Evolutionary conservation across 2,329 filamentous ascomycete species (phyloP).

Genomic region (Nemania sp.): DNA sequence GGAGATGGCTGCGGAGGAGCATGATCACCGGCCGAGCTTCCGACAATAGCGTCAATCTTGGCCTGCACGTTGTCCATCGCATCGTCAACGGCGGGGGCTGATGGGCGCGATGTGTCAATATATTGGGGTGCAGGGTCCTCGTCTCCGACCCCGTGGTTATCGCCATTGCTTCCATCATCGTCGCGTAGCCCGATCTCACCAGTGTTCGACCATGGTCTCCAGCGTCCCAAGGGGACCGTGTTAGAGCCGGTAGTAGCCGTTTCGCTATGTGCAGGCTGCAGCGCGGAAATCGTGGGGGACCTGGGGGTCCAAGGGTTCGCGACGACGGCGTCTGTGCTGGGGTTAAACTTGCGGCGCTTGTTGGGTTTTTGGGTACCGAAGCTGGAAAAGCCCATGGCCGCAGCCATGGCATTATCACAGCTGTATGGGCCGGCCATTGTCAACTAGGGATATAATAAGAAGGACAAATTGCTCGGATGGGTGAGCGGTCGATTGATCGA

Average conservation of each 20-base stretch:
- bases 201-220: constrained; percentile 44
- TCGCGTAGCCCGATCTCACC: constrained; percentile 53
- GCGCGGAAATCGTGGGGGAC: constrained; percentile 27
- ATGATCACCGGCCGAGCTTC: constrained; percentile 12
- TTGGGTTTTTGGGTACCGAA: constrained; percentile 63
- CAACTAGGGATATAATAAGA: not conserved
- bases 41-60: constrained; percentile 35
- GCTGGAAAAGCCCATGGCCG: constrained; percentile 72
- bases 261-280: not conserved
- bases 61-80: constrained; percentile 29
- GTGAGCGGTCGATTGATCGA: too few species aligned
- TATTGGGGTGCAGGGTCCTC: constrained; percentile 36
- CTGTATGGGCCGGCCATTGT: constrained; percentile 34
- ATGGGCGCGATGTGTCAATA: constrained; percentile 41
- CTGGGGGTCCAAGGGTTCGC: constrained; percentile 29
- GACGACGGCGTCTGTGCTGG: constrained; percentile 45
- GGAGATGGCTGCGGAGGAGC: constrained; percentile 9
- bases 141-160: constrained; percentile 9
- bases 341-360: constrained; percentile 71
- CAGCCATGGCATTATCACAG: constrained; percentile 57
- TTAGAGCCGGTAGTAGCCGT: constrained; percentile 40
- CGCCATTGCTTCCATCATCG: constrained; percentile 25
- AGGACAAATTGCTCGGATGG: too few species aligned
- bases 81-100: constrained; percentile 23
- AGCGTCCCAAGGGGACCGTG: constrained; percentile 45